Conservation (phyloP, 164 flowering plant species). For the Vitis rupestris region DNA sequence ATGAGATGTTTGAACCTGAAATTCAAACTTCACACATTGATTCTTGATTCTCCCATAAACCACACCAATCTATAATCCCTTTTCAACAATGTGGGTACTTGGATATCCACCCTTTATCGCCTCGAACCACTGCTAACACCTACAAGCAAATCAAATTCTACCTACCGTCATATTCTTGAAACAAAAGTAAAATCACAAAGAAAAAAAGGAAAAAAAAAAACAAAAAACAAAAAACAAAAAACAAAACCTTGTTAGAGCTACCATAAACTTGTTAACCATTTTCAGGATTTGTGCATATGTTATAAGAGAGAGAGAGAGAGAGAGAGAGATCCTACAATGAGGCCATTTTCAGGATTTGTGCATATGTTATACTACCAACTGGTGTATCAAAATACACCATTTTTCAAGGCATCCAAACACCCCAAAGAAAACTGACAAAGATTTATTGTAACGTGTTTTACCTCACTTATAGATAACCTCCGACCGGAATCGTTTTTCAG, state of each 20-base stretch:
- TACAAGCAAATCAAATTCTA: conserved; percentile 1
- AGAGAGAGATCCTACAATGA: no score
- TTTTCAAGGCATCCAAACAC: not conserved
- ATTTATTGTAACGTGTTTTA: not conserved
- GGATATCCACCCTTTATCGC: conserved; percentile 12
- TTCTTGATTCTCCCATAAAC: no score
- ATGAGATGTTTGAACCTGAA: no score
- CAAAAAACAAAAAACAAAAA: no score
- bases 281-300: no score
- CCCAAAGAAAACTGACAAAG: not conserved
- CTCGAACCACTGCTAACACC: conserved; percentile 28
- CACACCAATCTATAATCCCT: not conserved
- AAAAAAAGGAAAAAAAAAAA: no score
- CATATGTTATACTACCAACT: not conserved
- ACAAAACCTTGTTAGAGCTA: no score
- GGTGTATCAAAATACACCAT: not conserved
- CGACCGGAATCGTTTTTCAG: conserved; percentile 20
- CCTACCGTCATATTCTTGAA: not conserved
- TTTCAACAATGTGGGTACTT: not conserved
- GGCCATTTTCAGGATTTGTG: no score
- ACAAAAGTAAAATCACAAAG: not conserved
- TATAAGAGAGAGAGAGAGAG: no score
- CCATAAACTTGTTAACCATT: no score
- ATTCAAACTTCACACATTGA: no score
- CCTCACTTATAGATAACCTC: conserved; percentile 33